Base-by-base conservation (phyloP, 2,329 filamentous ascomycete species). In the Aspergillus calidoustus region DNA sequence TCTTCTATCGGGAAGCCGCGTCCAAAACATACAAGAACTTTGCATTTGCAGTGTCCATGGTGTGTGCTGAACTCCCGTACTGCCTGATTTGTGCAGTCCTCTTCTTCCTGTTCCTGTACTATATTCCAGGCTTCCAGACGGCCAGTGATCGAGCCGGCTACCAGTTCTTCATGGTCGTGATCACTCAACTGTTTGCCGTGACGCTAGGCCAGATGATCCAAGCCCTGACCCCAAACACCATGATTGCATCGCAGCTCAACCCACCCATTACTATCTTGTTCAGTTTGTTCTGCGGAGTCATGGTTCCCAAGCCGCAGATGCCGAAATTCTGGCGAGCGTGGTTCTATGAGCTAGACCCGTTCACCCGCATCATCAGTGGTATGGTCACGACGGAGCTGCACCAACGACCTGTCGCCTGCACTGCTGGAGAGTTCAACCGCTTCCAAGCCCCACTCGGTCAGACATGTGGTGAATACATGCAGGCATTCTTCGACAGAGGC, bases 71-170 rank as follows among this genome's bases (percentile, higher is more conserved):
- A 77, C 84, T 96, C 73, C 93, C 93, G 0, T 96, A 96, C 82
- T 90, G 86, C 44, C 80, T 96, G 17, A 76, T 97, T 50, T 96
- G 92, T 74, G 89, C 91, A 0, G 87, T 95, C 8, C 82, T 80
- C 60, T 96, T 96, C 83, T 97, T 91, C 82, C 71, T 96, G 1
- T 91, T 90, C 0, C 77, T 96, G 3, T 96, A 96, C 83, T 96
- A 89, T 77, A 90, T 95, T 73, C 91, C 92, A 0, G 91, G 91
- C 0, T 87, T 96, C 74, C 86, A 89, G 68, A 71, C 76, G 3
- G 83, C 83, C 0, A 77, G 87, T 0, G 84, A 82, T 2, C 86
- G 91, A 4, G 91, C 92, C 0, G 93, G 92, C 0, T 95, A 93
- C 77, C 91, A 94, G 74, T 96, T 96, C 83, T 82, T 96, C 73